phyloP scores from a whole-genome alignment of 352 stramenopile species.

The Phytophthora multivora region DNA sequence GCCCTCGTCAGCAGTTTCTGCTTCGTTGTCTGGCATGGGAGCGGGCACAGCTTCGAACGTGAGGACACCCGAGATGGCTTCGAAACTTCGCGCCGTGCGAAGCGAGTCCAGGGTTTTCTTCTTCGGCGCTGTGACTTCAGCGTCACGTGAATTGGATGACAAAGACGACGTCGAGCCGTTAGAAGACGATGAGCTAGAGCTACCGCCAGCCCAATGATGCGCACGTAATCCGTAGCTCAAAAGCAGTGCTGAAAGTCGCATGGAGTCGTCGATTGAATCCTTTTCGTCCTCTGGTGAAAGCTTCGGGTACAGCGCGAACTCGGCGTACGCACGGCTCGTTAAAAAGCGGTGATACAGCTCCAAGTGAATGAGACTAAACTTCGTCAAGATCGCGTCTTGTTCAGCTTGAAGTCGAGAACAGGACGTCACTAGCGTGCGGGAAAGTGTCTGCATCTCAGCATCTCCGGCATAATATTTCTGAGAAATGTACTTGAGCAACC shows the following conservation, averaged over 20 bases:
- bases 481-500: slow-evolving; percentile 83
- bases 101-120: slow-evolving; percentile 78
- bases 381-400: slow-evolving; percentile 83
- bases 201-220: slow-evolving; percentile 63
- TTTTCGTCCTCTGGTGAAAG: slow-evolving; percentile 56
- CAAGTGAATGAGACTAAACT: slow-evolving; percentile 86
- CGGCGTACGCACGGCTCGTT: slow-evolving; percentile 81
- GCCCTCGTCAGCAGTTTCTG: slow-evolving; percentile 14
- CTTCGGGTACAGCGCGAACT: slow-evolving; percentile 83
- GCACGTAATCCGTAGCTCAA: slow-evolving; percentile 84
- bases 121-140: slow-evolving; percentile 34
- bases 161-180: slow-evolving; percentile 28
- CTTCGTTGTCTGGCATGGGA: slow-evolving; percentile 19
- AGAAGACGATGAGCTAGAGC: slow-evolving; percentile 20
- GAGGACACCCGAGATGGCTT: slow-evolving; percentile 76
- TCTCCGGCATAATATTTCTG: slow-evolving; percentile 86
- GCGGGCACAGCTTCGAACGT: slow-evolving; percentile 72
- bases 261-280: slow-evolving; percentile 71
- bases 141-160: slow-evolving; percentile 23
- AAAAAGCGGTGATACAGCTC: slow-evolving; percentile 88
- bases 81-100: slow-evolving; percentile 64
- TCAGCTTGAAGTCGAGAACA: slow-evolving; percentile 72
- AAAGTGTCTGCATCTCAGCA: slow-evolving; percentile 72
- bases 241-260: slow-evolving; percentile 69
- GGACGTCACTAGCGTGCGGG: slow-evolving; percentile 68